Conservation (phyloP, 306 rosid genomes). For the Prunus mongolica region DNA sequence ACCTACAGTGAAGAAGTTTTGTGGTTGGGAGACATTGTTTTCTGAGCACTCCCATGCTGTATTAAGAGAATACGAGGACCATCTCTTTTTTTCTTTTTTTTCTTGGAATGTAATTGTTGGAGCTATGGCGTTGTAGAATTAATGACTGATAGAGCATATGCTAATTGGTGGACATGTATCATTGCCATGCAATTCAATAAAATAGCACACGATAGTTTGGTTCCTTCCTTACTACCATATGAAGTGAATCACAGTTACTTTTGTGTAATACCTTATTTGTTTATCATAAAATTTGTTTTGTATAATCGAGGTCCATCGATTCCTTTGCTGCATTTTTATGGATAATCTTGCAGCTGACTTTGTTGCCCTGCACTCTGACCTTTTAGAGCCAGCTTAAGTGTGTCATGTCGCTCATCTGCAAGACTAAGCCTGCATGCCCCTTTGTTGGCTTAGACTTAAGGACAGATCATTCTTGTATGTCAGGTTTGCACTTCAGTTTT, state of each 20-base stretch:
- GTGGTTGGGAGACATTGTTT: slow-evolving; percentile 47
- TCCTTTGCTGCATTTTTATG: slow-evolving; percentile 12
- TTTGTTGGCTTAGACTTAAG: slow-evolving; percentile 3
- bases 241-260: slow-evolving; percentile 33
- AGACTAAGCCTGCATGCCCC: slow-evolving; percentile 6
- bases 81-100: slow-evolving; percentile 24
- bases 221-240: slow-evolving; percentile 26
- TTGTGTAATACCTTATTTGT: slow-evolving; percentile 21
- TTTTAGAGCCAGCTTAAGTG: slow-evolving; percentile 12
- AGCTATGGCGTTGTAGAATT: slow-evolving; percentile 66
- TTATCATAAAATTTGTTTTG: slow-evolving; percentile 25
- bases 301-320: slow-evolving; percentile 17
- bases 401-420: slow-evolving; percentile 5
- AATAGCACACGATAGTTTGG: slow-evolving; percentile 54
- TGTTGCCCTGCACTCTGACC: slow-evolving; percentile 2
- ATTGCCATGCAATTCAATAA: slow-evolving; percentile 70
- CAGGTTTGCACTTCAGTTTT: slow-evolving; percentile 1
- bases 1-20: slow-evolving; percentile 56
- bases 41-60: slow-evolving; percentile 47
- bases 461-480: slow-evolving; percentile 7
- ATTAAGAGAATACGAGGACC: slow-evolving; percentile 48
- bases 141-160: slow-evolving; percentile 62
- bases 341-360: slow-evolving; percentile 17
- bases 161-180: slow-evolving; percentile 75
- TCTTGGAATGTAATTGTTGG: slow-evolving; percentile 66